Evolutionary conservation across 2,329 filamentous ascomycete genomes (phyloP), one percentile per base, ranked within the genome.

Genomic region (Beauveria sp.): DNA sequence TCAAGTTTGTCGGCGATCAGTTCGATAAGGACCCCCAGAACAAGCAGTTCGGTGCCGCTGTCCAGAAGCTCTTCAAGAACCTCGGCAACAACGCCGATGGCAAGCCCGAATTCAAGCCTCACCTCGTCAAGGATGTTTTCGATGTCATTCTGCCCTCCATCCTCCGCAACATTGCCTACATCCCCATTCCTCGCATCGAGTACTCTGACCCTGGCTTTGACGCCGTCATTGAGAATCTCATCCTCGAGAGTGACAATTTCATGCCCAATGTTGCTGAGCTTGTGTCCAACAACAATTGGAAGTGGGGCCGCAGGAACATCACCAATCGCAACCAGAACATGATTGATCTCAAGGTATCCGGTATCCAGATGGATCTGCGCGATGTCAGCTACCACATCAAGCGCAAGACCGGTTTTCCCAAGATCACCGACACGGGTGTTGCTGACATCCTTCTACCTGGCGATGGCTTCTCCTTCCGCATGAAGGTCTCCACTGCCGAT

Each of bases 371-470:
- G 80, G 95, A 99, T 67, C 81, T 98, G 50, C 85, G 83, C 66
- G 91, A 96, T 71, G 91, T 99, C 65, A 91, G 90, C 74, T 98
- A 93, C 82, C 93, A 98, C 75, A 82, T 99, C 77, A 95, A 95
- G 79, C 90, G 88, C 77, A 98, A 99, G 84, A 80, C 92, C 70
- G 93, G 95, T 9, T 97, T 97, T 81, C 93, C 93, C 3, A 83
- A 87, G 16, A 80, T 98, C 73, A 92, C 86, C 20, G 95, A 99
- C 72, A 89, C 85, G 51, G 95, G 95, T 79, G 82, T 98, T 38
- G 87, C 89, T 77, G 93, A 98, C 72, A 87, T 99, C 69, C 85
- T 92, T 71, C 84, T 99, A 60, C 90, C 89, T 28, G 95, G 93
- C 38, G 84, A 89, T 49, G 95, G 95, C 42, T 88, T 99, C 73